A percentile compares a stretch with the other conserved stretches of the same genome.
Conservation (phyloP, 805 yeast genomes). For the Zygoascus flipseniorum region DNA sequence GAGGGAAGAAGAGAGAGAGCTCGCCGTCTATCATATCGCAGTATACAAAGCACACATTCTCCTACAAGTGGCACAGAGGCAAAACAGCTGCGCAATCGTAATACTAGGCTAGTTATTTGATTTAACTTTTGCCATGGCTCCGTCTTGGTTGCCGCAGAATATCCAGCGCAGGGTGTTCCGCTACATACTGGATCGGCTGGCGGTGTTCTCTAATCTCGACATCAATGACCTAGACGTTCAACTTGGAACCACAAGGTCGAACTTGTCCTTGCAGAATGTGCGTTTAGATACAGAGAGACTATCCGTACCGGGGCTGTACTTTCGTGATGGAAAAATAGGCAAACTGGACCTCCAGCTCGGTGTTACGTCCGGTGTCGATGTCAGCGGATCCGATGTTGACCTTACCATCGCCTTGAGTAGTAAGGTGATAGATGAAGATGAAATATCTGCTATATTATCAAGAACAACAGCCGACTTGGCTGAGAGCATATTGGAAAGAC, state of each 20-base stretch:
- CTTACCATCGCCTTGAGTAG: constrained; percentile 36
- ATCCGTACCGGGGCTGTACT: constrained; percentile 51
- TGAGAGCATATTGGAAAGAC: constrained; percentile 36
- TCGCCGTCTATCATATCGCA: too few relatives aligned
- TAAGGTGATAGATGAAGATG: constrained; percentile 27
- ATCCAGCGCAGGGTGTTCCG: constrained; percentile 73
- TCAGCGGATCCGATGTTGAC: constrained; percentile 49
- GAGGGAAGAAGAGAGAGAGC: too few relatives aligned
- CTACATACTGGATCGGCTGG: constrained; percentile 71
- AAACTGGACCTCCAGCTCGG: constrained; percentile 50
- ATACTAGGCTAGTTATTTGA: too few relatives aligned
- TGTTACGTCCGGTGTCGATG: constrained; percentile 56
- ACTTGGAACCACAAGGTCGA: constrained; percentile 44
- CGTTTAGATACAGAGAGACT: constrained; percentile 65
- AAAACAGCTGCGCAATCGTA: too few relatives aligned
- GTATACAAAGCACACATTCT: too few relatives aligned
- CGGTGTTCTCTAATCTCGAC: constrained; percentile 75
- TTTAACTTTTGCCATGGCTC: constrained; percentile 4
- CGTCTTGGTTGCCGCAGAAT: constrained; percentile 71
- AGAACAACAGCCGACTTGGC: constrained; percentile 73
- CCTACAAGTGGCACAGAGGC: too few relatives aligned
- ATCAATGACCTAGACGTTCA: constrained; percentile 76
- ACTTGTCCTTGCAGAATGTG: constrained; percentile 42
- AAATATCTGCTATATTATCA: constrained; percentile 43
- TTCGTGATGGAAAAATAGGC: constrained; percentile 54